Conservation (phyloP, 768 basidiomycete genomes). For the Rhizopogon roseolus region DNA sequence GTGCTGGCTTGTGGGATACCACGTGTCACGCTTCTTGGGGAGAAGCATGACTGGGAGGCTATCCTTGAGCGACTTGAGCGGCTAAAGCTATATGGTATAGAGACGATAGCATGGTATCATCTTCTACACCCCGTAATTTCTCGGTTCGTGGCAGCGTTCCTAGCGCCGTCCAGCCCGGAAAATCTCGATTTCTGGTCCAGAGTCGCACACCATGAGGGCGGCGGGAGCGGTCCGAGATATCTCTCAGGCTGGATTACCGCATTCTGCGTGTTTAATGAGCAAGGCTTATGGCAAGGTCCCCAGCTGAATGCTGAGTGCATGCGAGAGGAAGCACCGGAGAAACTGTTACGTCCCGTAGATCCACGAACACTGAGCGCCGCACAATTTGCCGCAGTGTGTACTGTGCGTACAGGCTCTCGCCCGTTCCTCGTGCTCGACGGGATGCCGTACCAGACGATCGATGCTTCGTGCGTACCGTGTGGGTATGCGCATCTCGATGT, state of each 20-base stretch:
- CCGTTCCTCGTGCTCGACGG: slow-evolving; percentile 23
- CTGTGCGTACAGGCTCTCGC: slow-evolving; percentile 11
- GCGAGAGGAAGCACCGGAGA: slow-evolving; percentile 24
- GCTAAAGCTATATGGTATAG: slow-evolving; percentile 33
- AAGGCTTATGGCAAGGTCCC: slow-evolving; percentile 29
- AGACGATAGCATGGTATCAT: slow-evolving; percentile 32
- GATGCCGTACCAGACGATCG: slow-evolving; percentile 25
- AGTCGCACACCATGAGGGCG: slow-evolving; percentile 20
- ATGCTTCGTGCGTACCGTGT: slow-evolving; percentile 22
- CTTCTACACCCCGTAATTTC: slow-evolving; percentile 37
- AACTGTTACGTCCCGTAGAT: slow-evolving; percentile 23
- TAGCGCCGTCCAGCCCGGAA: slow-evolving; percentile 19
- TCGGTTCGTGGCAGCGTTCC: slow-evolving; percentile 33
- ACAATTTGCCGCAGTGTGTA: slow-evolving; percentile 25
- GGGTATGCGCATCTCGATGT: slow-evolving; percentile 27
- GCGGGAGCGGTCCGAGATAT: slow-evolving; percentile 21
- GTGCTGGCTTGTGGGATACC: slow-evolving; percentile 36
- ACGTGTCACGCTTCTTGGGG: slow-evolving; percentile 39
- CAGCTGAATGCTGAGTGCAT: slow-evolving; percentile 24
- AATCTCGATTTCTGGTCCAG: slow-evolving; percentile 36
- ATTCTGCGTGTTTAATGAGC: slow-evolving; percentile 29
- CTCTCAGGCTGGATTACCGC: slow-evolving; percentile 38
- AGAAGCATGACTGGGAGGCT: slow-evolving; percentile 34
- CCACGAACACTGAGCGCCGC: slow-evolving; percentile 19
- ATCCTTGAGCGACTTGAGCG: slow-evolving; percentile 34